Evolutionary conservation across 192 early-diverging fungal genomes (phyloP).

Genomic region (Funneliformis geosporum): DNA sequence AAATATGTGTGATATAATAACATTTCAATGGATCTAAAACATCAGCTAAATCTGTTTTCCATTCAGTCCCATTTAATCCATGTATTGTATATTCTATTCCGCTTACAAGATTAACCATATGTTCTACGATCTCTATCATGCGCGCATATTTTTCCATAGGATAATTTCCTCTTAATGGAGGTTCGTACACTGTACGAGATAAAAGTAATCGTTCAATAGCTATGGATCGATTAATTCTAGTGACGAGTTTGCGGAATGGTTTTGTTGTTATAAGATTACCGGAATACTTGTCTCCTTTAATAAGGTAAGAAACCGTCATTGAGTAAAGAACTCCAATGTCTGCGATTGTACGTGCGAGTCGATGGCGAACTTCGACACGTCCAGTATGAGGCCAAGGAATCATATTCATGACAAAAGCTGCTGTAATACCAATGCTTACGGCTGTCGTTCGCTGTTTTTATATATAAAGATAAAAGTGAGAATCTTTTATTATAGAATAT

Average conservation of each 20-base stretch:
- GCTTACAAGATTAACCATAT: conserved; percentile 38
- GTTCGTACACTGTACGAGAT: conserved; percentile 44
- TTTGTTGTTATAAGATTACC: conserved; percentile 21
- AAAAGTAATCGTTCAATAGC: conserved; percentile 36
- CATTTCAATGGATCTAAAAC: conserved; percentile 1
- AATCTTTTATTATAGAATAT: neutral
- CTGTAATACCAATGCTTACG: conserved; percentile 37
- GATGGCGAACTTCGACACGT: conserved; percentile 41
- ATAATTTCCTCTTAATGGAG: conserved; percentile 40
- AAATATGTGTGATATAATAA: conserved; percentile 34
- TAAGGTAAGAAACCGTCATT: conserved; percentile 37
- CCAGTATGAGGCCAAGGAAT: conserved; percentile 40
- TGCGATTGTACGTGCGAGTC: conserved; percentile 35
- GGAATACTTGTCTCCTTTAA: conserved; percentile 23
- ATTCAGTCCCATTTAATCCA: conserved; percentile 34
- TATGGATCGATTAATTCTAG: conserved; percentile 39
- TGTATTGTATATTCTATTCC: conserved; percentile 38
- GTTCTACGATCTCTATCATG: conserved; percentile 40
- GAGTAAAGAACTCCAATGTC: conserved; percentile 42
- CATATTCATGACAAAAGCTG: conserved; percentile 37
- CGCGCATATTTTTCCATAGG: conserved; percentile 34
- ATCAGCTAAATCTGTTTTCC: conserved; percentile 33
- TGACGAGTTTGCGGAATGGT: conserved; percentile 36
- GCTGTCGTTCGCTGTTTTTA: conserved; percentile 35
- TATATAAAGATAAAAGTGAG: conserved; percentile 4